These are phyloP conservation scores for Tuctoria greenei DNA, from an alignment of 176 grass and related monocot species.

Conservation along the genomic window DNA sequence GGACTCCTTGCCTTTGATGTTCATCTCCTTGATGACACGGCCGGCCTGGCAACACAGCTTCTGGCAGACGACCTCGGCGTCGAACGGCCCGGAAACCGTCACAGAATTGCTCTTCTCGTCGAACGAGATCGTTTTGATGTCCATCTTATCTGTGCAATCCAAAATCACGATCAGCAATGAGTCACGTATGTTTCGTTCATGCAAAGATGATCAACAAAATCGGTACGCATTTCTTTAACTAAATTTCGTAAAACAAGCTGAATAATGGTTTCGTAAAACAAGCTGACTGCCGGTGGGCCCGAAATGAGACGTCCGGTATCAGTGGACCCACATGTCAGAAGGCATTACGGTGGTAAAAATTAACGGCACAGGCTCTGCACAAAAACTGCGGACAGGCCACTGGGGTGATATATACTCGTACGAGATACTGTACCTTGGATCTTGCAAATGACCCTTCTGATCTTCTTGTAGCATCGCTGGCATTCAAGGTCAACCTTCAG, in stretches of 20 bases:
- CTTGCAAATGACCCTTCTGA: slow-evolving; percentile 73
- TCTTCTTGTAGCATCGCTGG: slow-evolving; percentile 74
- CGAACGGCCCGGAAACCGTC: slow-evolving; percentile 69
- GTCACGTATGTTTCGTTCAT: neutral
- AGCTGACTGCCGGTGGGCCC: neutral
- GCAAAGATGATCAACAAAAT: neutral
- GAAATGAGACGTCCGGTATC: rapidly evolving
- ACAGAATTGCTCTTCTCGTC: slow-evolving; percentile 79
- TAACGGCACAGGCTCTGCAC: neutral
- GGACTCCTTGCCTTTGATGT: slow-evolving; percentile 51
- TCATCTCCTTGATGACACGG: slow-evolving; percentile 66
- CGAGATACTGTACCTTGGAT: slow-evolving; percentile 72
- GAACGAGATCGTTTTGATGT: slow-evolving; percentile 65
- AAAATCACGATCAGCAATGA: neutral
- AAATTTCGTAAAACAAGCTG: neutral
- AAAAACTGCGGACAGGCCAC: neutral
- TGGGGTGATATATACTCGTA: neutral
- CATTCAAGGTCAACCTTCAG: slow-evolving; percentile 89
- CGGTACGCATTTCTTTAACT: neutral
- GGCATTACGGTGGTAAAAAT: neutral
- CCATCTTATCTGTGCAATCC: slow-evolving; percentile 49
- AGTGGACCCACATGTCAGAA: slow-evolving; percentile 8
- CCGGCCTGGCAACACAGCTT: slow-evolving; percentile 63
- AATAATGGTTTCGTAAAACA: neutral
- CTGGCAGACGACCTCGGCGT: slow-evolving; percentile 52